Evolutionary conservation across 352 stramenopile genomes (phyloP).

Genomic region (Globisporangium alternatum): DNA sequence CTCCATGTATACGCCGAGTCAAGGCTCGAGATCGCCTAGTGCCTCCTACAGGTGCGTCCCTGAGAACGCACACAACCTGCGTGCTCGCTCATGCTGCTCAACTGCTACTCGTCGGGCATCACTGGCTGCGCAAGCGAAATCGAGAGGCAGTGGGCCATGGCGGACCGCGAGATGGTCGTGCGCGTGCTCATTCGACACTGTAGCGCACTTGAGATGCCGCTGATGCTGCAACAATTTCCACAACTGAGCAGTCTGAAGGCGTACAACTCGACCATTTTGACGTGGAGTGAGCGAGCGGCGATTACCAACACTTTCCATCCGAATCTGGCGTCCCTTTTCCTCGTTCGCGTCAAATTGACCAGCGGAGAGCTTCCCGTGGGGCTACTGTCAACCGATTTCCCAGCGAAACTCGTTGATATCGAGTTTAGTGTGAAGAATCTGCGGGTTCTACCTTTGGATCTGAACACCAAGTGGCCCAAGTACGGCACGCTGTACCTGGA

Average conservation of each 20-base stretch:
- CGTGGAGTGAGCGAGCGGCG: conserved; percentile 24
- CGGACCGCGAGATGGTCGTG: conserved; percentile 20
- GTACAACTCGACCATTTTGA: conserved; percentile 33
- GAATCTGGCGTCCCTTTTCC: conserved; percentile 16
- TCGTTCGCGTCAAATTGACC: conserved; percentile 24
- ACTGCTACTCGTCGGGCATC: conserved; percentile 23
- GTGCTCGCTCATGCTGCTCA: conserved; percentile 28
- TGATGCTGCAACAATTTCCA: conserved; percentile 22
- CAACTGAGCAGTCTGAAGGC: conserved; percentile 24
- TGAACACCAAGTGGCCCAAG: conserved; percentile 12
- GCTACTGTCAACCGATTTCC: conserved; percentile 11
- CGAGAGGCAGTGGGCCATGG: conserved; percentile 13
- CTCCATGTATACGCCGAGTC: conserved; percentile 25
- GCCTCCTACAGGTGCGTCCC: conserved; percentile 24
- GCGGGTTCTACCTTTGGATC: conserved; percentile 6
- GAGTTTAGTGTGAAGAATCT: conserved; percentile 20
- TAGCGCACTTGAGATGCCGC: conserved; percentile 19
- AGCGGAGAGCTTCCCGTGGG: conserved; percentile 14
- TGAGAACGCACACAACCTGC: conserved; percentile 19
- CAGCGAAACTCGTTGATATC: conserved; percentile 13
- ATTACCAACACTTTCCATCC: conserved; percentile 27
- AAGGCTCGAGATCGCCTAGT: conserved; percentile 13
- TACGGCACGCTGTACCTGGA: conserved; percentile 9
- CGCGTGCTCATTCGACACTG: conserved; percentile 31
- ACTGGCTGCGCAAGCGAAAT: conserved; percentile 13